Conservation (phyloP, 768 basidiomycete species). For the Saitozyma sp. region DNA sequence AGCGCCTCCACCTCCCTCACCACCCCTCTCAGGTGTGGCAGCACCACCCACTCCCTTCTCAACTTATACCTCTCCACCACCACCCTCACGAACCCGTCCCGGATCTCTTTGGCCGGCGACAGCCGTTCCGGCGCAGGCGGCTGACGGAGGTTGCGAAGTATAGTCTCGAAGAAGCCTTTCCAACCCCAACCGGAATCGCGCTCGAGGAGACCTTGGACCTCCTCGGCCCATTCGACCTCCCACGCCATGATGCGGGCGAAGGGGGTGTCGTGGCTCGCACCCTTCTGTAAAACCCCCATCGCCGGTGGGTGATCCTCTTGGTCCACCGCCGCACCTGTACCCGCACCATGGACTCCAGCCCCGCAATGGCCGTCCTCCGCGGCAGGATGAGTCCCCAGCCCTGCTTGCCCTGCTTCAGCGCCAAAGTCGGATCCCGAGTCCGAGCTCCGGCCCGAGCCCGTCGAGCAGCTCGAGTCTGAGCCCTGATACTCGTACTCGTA, state of each 20-base stretch:
- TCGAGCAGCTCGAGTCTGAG: too few relatives aligned
- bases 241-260: constrained; percentile 8
- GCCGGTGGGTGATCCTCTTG: background rate
- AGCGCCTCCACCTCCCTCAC: constrained; percentile 14
- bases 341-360: background rate
- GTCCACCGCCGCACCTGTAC: too few relatives aligned
- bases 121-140: constrained; percentile 12
- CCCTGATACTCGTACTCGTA: too few relatives aligned
- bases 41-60: constrained; percentile 20
- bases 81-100: constrained; percentile 14
- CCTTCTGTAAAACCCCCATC: too few relatives aligned
- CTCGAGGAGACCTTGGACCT: constrained; percentile 46
- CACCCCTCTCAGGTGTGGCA: constrained; percentile 10
- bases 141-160: constrained; percentile 30
- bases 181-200: constrained; percentile 50
- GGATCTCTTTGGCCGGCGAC: constrained; percentile 9
- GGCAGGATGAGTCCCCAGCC: too few relatives aligned
- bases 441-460: too few relatives aligned
- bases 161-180: constrained; percentile 42
- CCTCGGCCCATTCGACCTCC: constrained; percentile 48
- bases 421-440: too few relatives aligned
- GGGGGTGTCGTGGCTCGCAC: background rate
- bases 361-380: background rate
- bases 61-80: constrained; percentile 15
- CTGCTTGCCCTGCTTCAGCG: too few relatives aligned